phyloP scores from a whole-genome alignment of 768 basidiomycete species.

The Cyclocybe cylindracea region DNA sequence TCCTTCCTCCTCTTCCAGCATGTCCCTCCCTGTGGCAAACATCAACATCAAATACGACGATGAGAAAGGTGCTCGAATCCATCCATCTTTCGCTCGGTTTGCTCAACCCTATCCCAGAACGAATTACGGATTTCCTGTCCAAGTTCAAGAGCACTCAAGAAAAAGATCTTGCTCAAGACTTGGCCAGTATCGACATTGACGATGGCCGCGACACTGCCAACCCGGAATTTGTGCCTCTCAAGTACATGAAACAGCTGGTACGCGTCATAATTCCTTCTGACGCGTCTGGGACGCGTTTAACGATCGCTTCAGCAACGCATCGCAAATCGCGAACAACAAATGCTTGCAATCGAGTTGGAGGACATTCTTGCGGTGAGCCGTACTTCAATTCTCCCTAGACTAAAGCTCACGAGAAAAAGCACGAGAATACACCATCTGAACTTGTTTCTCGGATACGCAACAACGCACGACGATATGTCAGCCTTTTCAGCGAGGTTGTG shows the following conservation, averaged over 20 bases:
- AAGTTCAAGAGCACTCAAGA: conserved; percentile 59
- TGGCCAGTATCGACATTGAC: conserved; percentile 71
- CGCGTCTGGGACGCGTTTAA: conserved; percentile 29
- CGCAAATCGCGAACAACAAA: conserved; percentile 91
- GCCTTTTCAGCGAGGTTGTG: conserved; percentile 86
- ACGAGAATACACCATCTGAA: conserved; percentile 69
- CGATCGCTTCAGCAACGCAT: conserved; percentile 69
- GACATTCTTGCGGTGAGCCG: conserved; percentile 71
- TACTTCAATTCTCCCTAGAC: not conserved
- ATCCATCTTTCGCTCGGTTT: not conserved
- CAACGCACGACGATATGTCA: conserved; percentile 90
- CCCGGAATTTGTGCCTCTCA: conserved; percentile 45
- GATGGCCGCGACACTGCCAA: conserved; percentile 42
- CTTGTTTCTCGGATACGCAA: conserved; percentile 77
- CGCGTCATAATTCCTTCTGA: conserved; percentile 31
- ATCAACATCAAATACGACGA: conserved; percentile 66
- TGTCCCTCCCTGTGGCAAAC: conserved; percentile 67
- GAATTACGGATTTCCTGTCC: conserved; percentile 70
- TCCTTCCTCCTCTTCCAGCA: conserved; percentile 37
- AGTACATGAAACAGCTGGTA: conserved; percentile 87
- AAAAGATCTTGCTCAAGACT: conserved; percentile 65
- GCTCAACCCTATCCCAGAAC: conserved; percentile 41
- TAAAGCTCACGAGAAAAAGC: conserved; percentile 38
- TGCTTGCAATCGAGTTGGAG: conserved; percentile 85
- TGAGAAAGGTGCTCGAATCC: conserved; percentile 60